phyloP scores from a whole-genome alignment of 352 stramenopile genomes.

The Phytophthora aleatoria region DNA sequence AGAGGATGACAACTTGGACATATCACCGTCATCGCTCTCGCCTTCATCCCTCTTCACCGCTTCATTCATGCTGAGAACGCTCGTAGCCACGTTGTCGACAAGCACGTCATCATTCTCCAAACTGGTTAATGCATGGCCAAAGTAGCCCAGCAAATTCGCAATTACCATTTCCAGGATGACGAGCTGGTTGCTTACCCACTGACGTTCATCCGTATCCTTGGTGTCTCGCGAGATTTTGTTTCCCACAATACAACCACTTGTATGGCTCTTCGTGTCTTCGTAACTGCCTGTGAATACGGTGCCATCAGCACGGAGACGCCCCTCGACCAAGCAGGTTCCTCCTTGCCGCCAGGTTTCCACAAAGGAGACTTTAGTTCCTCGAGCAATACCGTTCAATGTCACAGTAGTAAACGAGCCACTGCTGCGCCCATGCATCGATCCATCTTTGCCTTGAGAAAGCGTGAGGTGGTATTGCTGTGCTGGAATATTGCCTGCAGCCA shows the following conservation, averaged over 20 bases:
- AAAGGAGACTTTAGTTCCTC: slow-evolving; percentile 84
- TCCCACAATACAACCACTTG: slow-evolving; percentile 81
- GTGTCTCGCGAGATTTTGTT: slow-evolving; percentile 54
- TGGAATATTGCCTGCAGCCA: slow-evolving; percentile 86
- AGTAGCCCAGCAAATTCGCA: slow-evolving; percentile 77
- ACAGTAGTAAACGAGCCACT: slow-evolving; percentile 86
- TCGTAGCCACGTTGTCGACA: slow-evolving; percentile 37
- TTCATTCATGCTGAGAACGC: slow-evolving; percentile 32
- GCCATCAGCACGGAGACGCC: slow-evolving; percentile 74
- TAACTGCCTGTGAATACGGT: slow-evolving; percentile 78
- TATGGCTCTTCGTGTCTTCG: slow-evolving; percentile 89
- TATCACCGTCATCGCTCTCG: slow-evolving; percentile 35
- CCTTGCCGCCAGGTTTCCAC: slow-evolving; percentile 88
- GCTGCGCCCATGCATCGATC: slow-evolving; percentile 70
- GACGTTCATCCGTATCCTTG: slow-evolving; percentile 19
- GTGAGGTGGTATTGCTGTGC: slow-evolving; percentile 87
- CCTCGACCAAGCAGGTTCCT: slow-evolving; percentile 86
- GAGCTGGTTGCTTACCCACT: slow-evolving; percentile 56
- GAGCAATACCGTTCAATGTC: slow-evolving; percentile 72
- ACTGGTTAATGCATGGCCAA: slow-evolving; percentile 70
- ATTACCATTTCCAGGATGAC: slow-evolving; percentile 80
- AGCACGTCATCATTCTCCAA: slow-evolving; percentile 66
- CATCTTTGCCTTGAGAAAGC: slow-evolving; percentile 68
- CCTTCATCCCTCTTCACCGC: slow-evolving; percentile 42
- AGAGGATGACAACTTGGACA: slow-evolving; percentile 50